A percentile compares a stretch with the other conserved stretches of the same genome.
Conservation (phyloP, 78 protist species). For the Protostelium mycophagum region DNA sequence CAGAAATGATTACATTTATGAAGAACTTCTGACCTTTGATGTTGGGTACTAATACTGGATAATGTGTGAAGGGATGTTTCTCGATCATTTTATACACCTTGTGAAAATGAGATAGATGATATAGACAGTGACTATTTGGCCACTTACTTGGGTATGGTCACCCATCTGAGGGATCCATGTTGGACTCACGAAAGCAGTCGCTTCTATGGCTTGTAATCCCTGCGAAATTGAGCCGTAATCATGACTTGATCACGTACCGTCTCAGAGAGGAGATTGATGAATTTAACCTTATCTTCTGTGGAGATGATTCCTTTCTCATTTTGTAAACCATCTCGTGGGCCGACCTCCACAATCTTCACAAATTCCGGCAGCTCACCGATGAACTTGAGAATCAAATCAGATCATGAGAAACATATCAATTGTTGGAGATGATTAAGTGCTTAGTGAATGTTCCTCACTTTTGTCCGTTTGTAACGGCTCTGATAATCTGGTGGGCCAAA, state of each 20-base stretch:
- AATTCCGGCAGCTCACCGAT: constrained; percentile 65
- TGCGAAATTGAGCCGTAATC: not conserved
- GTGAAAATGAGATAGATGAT: not conserved
- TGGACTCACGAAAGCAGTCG: constrained; percentile 85
- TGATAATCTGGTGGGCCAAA: too few species aligned
- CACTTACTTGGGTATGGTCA: constrained; percentile 6
- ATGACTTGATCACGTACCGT: constrained; percentile 24
- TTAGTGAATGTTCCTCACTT: too few species aligned
- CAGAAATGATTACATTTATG: too few species aligned
- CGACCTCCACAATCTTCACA: constrained; percentile 88
- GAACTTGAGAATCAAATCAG: too few species aligned
- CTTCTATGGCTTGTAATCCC: constrained; percentile 71
- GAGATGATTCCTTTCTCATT: constrained; percentile 74
- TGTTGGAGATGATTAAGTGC: too few species aligned
- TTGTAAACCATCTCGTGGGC: constrained; percentile 93
- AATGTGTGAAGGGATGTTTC: constrained; percentile 36
- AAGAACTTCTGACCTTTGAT: constrained; percentile 11
- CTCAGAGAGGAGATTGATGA: constrained; percentile 69
- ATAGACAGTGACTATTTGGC: not conserved
- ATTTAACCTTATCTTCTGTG: constrained; percentile 60
- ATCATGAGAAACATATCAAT: too few species aligned
- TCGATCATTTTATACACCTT: not conserved
- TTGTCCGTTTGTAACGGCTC: too few species aligned
- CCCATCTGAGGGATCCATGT: constrained; percentile 86
- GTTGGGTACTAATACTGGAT: constrained; percentile 88